phyloP scores from a whole-genome alignment of 805 yeast genomes.

The Suhomyces pyralidae region DNA sequence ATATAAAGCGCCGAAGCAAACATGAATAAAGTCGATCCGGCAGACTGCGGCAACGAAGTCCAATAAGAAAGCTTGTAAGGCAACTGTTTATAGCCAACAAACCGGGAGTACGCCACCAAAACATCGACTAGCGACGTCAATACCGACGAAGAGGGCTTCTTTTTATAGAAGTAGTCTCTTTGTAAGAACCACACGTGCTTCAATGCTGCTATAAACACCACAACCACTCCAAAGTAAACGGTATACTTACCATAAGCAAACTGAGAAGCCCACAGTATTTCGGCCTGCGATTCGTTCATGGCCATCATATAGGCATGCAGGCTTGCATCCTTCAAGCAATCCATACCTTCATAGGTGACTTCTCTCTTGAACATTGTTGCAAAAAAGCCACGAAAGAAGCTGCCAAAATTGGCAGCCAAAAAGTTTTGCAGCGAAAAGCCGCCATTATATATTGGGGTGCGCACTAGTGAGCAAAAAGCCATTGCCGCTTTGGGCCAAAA shows the following conservation, averaged over 20 bases:
- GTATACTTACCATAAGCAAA: constrained; percentile 36
- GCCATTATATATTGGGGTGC: background rate
- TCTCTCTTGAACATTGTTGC: constrained; percentile 7
- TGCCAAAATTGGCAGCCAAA: constrained; percentile 3
- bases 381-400: background rate
- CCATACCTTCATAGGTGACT: constrained; percentile 32
- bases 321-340: constrained; percentile 32
- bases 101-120: constrained; percentile 30
- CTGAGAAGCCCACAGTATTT: constrained; percentile 26
- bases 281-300: constrained; percentile 26
- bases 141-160: constrained; percentile 3
- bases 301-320: constrained; percentile 19
- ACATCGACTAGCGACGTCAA: constrained; percentile 23
- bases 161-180: constrained; percentile 22
- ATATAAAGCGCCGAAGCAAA: constrained; percentile 31
- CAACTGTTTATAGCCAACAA: constrained; percentile 32
- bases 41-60: constrained; percentile 33
- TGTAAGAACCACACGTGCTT: constrained; percentile 30
- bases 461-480: constrained; percentile 1
- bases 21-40: constrained; percentile 38
- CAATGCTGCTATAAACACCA: constrained; percentile 29
- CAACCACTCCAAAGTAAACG: constrained; percentile 38
- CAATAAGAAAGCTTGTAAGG: constrained; percentile 21
- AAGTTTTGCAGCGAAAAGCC: background rate
- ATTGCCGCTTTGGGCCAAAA: background rate